Base-by-base conservation (phyloP, 441 rosid species). In the Viola pubescens region DNA sequence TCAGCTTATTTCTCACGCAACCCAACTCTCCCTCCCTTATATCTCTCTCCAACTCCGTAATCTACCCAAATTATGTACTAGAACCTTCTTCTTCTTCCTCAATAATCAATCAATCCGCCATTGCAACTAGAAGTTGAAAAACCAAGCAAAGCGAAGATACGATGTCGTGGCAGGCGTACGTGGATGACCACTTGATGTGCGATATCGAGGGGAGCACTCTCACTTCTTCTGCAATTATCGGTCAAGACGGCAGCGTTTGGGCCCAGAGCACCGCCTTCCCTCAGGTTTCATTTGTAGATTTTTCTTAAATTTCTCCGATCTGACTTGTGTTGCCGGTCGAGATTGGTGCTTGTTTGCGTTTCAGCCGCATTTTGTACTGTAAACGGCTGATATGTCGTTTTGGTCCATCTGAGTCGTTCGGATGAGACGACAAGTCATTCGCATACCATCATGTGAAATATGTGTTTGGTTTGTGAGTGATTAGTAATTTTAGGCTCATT, bases 141-240 rank as follows among this genome's bases (percentile, higher is more conserved):
- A 48, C 16, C 52, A 48, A 48, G 12, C 52, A 48, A 13, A 48
- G n/a, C 26, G 10, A 19, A 14, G 26, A 19, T 9, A 48, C 63
- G 52, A 77, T 81, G 82, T 75, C 85, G 68, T 81, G 82, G 82
- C 80, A 77, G 51, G 12, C 56, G 7, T 80, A 77, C 70, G 85
- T 75, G 6, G 82, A 80, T 54, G 85, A 77, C 5, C 85, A 77
- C 71, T 61, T 80, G 80, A 68, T 80, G 78, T 75, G 80, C 72
- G 80, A 77, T 3, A 63, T 78, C 9, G 85, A 78, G 0, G 80
- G 70, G 42, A 37, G 58, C 37, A 72, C 52, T 37, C 85, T 81
- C 59, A 42, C 74, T 11, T 47, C 81, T 12, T 81, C 82, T 49
- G 75, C 82, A 9, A 78, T 77, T 60, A 58, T 69, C 66, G 82